Conservation (phyloP, 1,284 basidiomycete genomes). For the Anthracocystis setariae region DNA sequence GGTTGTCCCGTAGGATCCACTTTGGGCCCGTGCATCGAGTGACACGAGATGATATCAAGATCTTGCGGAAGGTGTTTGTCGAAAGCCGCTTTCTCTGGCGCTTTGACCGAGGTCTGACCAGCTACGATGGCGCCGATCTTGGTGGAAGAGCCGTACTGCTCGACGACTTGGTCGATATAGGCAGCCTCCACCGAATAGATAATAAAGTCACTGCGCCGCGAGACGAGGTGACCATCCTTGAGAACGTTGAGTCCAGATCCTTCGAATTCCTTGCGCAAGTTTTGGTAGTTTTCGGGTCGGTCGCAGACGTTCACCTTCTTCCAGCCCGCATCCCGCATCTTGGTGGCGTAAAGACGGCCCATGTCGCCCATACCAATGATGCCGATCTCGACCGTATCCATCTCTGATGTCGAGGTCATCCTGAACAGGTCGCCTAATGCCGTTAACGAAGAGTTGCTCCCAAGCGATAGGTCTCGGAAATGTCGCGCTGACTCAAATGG, state of each 20-base stretch:
- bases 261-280: constrained; percentile 75
- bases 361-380: constrained; percentile 75
- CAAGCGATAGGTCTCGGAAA: too few relatives aligned
- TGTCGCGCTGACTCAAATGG: too few relatives aligned
- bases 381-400: constrained; percentile 63
- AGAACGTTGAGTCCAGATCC: constrained; percentile 76
- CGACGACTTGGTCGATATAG: constrained; percentile 83
- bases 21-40: constrained; percentile 92
- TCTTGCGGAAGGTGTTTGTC: constrained; percentile 87
- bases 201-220: constrained; percentile 85
- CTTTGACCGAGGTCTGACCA: constrained; percentile 96
- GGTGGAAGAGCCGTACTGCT: constrained; percentile 90
- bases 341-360: constrained; percentile 90
- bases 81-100: constrained; percentile 89
- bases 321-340: constrained; percentile 80
- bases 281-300: constrained; percentile 79
- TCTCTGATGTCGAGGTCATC: constrained; percentile 34
- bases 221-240: constrained; percentile 83
- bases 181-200: constrained; percentile 96
- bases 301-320: constrained; percentile 90
- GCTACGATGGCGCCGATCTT: constrained; percentile 91
- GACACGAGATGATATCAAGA: constrained; percentile 88
- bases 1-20: constrained; percentile 93
- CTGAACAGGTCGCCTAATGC: not conserved
- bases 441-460: too few relatives aligned